Percentiles rank a stretch among this genome's conserved stretches.
phyloP scores from a whole-genome alignment of 176 grass and related monocot species.

The Bromus sterilis region DNA sequence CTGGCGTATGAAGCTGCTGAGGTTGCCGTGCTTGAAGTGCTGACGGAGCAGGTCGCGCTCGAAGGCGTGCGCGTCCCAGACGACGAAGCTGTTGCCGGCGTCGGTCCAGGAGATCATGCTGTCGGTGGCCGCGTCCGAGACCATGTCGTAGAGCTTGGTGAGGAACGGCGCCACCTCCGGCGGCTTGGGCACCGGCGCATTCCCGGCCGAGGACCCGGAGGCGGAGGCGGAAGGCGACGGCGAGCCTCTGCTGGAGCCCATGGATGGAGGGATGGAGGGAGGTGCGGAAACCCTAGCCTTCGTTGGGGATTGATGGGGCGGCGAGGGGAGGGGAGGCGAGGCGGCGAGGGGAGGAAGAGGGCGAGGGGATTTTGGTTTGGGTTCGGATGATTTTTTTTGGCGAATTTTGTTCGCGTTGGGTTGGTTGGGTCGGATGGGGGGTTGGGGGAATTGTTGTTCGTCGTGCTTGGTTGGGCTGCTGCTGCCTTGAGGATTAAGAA shows the following conservation, averaged over 20 bases:
- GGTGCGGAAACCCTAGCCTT: neutral
- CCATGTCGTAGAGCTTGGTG: conserved; percentile 72
- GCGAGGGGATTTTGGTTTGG: conserved; percentile 14
- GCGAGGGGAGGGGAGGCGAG: neutral
- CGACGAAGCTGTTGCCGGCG: conserved; percentile 52
- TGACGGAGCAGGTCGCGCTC: conserved; percentile 53
- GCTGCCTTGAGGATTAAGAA: neutral
- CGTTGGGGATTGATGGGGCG: conserved; percentile 11
- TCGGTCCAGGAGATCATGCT: conserved; percentile 58
- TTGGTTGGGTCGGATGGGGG: too few species aligned
- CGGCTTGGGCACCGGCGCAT: conserved; percentile 28
- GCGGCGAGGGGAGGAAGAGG: neutral
- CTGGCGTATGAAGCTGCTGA: conserved; percentile 87
- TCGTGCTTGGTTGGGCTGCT: too few species aligned
- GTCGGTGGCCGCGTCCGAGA: conserved; percentile 54
- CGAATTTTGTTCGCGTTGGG: neutral
- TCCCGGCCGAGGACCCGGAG: neutral
- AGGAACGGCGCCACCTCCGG: conserved; percentile 65
- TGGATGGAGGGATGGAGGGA: neutral
- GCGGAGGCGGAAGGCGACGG: conserved; percentile 14
- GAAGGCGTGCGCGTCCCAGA: conserved; percentile 67
- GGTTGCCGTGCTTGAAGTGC: conserved; percentile 85
- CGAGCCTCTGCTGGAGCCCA: conserved; percentile 34
- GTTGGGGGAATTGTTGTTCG: neutral
- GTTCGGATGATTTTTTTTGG: neutral